These are phyloP conservation scores for Wickerhamiella slavikovae DNA, from an alignment of 805 yeast species.

Conservation along the genomic window DNA sequence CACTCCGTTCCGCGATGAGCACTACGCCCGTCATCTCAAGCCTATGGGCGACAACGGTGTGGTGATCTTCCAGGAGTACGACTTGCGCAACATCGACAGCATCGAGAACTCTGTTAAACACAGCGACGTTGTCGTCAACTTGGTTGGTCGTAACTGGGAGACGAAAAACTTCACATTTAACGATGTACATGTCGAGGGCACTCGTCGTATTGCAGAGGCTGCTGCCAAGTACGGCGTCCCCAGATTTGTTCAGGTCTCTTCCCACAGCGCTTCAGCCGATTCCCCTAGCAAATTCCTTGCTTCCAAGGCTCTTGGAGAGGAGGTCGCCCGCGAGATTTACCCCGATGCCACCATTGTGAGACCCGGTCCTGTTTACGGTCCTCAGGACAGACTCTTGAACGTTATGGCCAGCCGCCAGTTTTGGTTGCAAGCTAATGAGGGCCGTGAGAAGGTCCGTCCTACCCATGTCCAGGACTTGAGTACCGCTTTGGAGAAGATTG, in stretches of 20 bases:
- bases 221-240: conserved; percentile 50
- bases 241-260: conserved; percentile 57
- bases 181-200: conserved; percentile 62
- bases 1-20: conserved; percentile 65
- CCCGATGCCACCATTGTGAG: conserved; percentile 73
- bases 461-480: conserved; percentile 66
- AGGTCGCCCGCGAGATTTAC: conserved; percentile 38
- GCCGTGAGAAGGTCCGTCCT: conserved; percentile 44
- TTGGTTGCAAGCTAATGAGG: conserved; percentile 46
- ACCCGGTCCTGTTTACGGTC: conserved; percentile 64
- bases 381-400: conserved; percentile 50
- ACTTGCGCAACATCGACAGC: conserved; percentile 53
- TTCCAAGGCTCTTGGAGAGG: conserved; percentile 63
- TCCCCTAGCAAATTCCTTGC: conserved; percentile 55
- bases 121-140: conserved; percentile 65
- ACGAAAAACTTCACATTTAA: conserved; percentile 70
- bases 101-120: conserved; percentile 60
- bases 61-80: conserved; percentile 65
- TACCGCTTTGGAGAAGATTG: conserved; percentile 54
- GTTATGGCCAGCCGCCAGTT: conserved; percentile 33
- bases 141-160: conserved; percentile 53
- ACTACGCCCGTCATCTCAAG: conserved; percentile 57
- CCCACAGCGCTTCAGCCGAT: conserved; percentile 50
- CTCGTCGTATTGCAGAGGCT: conserved; percentile 59
- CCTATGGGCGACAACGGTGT: conserved; percentile 78